Evolutionary conservation across 2,329 filamentous ascomycete species (phyloP).

Genomic region (Pseudocercospora musae): DNA sequence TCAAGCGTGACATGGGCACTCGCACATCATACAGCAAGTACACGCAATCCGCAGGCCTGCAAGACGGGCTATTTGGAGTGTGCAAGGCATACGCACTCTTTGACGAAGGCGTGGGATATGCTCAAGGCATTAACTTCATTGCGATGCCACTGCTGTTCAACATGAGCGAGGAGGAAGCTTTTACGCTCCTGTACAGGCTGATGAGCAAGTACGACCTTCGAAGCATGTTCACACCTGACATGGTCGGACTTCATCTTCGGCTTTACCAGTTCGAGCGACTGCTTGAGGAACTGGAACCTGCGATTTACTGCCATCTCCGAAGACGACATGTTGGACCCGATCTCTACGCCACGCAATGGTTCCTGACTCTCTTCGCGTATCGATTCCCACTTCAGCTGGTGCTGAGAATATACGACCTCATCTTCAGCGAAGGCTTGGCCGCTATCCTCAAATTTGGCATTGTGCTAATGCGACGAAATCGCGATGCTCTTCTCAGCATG

Average conservation of each 20-base stretch:
- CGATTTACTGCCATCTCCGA: conserved; percentile 89
- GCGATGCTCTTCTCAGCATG: conserved; percentile 71
- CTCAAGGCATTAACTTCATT: conserved; percentile 98
- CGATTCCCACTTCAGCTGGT: conserved; percentile 95
- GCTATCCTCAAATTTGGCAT: conserved; percentile 94
- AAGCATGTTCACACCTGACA: conserved; percentile 90
- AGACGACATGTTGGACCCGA: conserved; percentile 84
- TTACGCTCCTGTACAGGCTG: conserved; percentile 83
- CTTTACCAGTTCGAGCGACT: conserved; percentile 94
- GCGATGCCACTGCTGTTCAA: conserved; percentile 96
- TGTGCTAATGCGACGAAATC: conserved; percentile 94
- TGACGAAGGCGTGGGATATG: conserved; percentile 91
- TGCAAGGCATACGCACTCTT: conserved; percentile 97
- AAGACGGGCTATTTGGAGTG: conserved; percentile 89
- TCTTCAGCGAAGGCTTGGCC: conserved; percentile 82
- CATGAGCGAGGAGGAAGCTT: conserved; percentile 96
- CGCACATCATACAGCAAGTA: conserved; percentile 97
- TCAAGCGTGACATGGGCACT: conserved; percentile 84
- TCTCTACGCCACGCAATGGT: conserved; percentile 98
- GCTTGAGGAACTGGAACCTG: conserved; percentile 89
- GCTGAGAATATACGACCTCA: conserved; percentile 91
- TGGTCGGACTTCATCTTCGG: conserved; percentile 91
- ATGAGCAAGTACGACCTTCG: conserved; percentile 97
- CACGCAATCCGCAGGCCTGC: conserved; percentile 81
- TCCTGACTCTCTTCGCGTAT: conserved; percentile 96